Conservation (phyloP, 495 filamentous ascomycete species). For the Antarctomyces pellizariae region DNA sequence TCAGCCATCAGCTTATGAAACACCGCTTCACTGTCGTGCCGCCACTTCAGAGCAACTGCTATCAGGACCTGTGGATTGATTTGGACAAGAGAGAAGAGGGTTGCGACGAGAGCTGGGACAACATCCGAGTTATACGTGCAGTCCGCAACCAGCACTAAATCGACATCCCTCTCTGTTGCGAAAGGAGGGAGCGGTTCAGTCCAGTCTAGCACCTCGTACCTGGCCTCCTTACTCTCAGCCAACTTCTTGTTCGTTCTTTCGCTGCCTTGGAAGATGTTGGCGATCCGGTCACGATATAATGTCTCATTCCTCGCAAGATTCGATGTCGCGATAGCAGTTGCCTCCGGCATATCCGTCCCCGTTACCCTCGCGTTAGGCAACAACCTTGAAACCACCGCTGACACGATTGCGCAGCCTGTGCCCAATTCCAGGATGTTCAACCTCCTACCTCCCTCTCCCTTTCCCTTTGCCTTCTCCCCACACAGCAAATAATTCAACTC, state of each 20-base stretch:
- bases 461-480: too few species aligned
- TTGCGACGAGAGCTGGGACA: slow-evolving; percentile 47
- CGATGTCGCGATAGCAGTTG: slow-evolving; percentile 33
- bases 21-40: slow-evolving; percentile 58
- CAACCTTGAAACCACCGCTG: slow-evolving; percentile 43
- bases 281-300: too few species aligned
- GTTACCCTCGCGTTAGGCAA: slow-evolving; percentile 28
- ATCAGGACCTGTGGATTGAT: slow-evolving; percentile 24
- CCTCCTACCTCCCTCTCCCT: too few species aligned
- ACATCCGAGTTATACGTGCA: slow-evolving; percentile 90
- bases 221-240: too few species aligned
- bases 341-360: slow-evolving; percentile 68
- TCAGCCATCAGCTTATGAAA: slow-evolving; percentile 58
- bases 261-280: too few species aligned
- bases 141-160: slow-evolving; percentile 65
- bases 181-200: slow-evolving; percentile 22
- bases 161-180: slow-evolving; percentile 23
- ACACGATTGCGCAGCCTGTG: slow-evolving; percentile 66
- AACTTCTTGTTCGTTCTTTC: too few species aligned
- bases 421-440: slow-evolving; percentile 56
- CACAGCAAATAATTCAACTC: too few species aligned
- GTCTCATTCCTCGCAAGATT: too few species aligned
- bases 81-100: slow-evolving; percentile 31
- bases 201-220: slow-evolving; percentile 47
- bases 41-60: slow-evolving; percentile 57